Percentiles rank a stretch among this genome's conserved stretches.
These are phyloP conservation scores for Cyclanthera cordifolia DNA, from an alignment of 306 rosid genomes.

Conservation along the genomic window DNA sequence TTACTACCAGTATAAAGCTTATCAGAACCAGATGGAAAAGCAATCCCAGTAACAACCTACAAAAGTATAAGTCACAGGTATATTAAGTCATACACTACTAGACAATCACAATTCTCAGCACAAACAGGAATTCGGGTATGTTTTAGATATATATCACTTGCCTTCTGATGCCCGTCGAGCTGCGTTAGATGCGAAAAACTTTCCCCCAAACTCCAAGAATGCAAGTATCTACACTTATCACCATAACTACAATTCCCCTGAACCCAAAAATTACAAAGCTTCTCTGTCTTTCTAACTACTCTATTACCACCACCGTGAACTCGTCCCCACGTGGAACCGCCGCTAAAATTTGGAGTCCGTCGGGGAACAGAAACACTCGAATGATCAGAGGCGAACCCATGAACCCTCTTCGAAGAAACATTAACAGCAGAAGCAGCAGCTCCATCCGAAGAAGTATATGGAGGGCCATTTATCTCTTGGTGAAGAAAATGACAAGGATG, in stretches of 20 bases:
- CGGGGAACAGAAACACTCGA: slow-evolving; percentile 40
- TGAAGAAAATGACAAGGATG: slow-evolving; percentile 64
- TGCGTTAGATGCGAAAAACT: slow-evolving; percentile 57
- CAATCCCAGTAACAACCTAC: slow-evolving; percentile 76
- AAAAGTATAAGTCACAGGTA: slow-evolving; percentile 6
- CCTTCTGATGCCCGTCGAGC: slow-evolving; percentile 93
- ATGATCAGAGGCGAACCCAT: slow-evolving; percentile 34
- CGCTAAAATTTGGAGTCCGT: slow-evolving; percentile 34
- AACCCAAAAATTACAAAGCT: slow-evolving; percentile 58
- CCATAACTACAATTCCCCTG: slow-evolving; percentile 71
- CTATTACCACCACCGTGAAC: slow-evolving; percentile 29
- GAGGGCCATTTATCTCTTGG: slow-evolving; percentile 39
- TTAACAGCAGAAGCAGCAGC: slow-evolving; percentile 20
- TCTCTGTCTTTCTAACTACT: slow-evolving; percentile 51
- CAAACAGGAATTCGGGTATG: not conserved
- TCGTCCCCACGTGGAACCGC: slow-evolving; percentile 52
- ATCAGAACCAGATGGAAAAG: slow-evolving; percentile 82
- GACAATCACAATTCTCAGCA: not conserved
- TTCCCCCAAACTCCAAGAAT: slow-evolving; percentile 82
- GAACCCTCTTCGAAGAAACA: slow-evolving; percentile 43
- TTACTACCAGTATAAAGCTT: slow-evolving; percentile 88
- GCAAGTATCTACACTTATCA: slow-evolving; percentile 66
- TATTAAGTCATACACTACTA: not conserved
- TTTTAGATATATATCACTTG: not conserved
- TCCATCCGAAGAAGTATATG: slow-evolving; percentile 27